Evolutionary conservation across 2,329 filamentous ascomycete genomes (phyloP).

Genomic region (Neonectria punicea): DNA sequence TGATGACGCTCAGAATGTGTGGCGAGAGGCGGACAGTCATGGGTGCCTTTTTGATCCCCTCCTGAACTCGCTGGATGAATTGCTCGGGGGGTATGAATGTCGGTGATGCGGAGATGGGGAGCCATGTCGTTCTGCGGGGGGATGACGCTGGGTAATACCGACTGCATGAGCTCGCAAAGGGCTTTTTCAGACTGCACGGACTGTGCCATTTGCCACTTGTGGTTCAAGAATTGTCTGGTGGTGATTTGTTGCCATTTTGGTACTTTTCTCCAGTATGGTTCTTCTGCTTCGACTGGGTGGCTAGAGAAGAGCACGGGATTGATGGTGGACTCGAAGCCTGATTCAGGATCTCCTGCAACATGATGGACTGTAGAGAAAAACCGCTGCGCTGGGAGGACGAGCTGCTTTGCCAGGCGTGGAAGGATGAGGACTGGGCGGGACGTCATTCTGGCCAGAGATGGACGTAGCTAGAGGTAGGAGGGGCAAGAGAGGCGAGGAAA

Average conservation of each 20-base stretch:
- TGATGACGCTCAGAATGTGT: background rate
- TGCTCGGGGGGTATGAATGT: background rate
- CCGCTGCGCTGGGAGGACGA: no score
- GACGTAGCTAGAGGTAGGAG: background rate
- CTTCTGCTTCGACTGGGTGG: background rate
- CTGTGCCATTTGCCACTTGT: background rate
- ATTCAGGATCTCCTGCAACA: background rate
- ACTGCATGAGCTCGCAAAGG: background rate
- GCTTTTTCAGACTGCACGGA: background rate
- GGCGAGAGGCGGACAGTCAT: background rate
- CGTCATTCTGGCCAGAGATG: background rate
- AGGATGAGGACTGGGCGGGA: background rate
- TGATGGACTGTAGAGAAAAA: background rate
- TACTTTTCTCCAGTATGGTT: background rate
- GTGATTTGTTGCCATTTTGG: background rate
- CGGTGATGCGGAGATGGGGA: background rate
- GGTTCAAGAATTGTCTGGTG: background rate
- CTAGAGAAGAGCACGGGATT: background rate
- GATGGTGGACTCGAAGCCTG: background rate
- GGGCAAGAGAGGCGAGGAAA: background rate
- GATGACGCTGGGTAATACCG: background rate
- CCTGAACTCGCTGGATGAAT: background rate
- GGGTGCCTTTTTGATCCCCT: background rate
- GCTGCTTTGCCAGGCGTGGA: background rate
- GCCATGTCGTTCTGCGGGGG: background rate